Base-by-base conservation (phyloP, 441 rosid species). In the Euphorbia celastroides region DNA sequence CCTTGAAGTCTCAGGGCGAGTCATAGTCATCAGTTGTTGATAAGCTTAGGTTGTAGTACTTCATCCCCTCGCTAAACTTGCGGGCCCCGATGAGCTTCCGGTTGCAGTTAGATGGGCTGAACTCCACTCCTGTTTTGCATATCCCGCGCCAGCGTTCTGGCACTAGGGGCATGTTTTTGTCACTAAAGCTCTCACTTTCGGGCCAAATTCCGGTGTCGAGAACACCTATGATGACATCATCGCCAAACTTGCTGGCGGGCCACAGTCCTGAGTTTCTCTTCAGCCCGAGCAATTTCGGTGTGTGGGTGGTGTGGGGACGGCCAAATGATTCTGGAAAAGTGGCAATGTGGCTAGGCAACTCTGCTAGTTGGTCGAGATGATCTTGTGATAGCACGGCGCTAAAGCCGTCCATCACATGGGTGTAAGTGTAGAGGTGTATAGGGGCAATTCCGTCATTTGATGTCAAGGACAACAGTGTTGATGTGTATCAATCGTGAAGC, bases 191-290 rank as follows among this genome's bases (percentile, higher is more conserved):
- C 23, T 88, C 75, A 1, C 92, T 71, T 66, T 88, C 90, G 0
- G 97, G 97, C 90, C 88, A 85, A 22, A 92, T 77, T 9, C 93
- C 93, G 5, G 92, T 83, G 48, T 88, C 92, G 30, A 92, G 77
- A 5, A 88, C 86, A 2, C 93, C 89, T 31, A 86, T 74, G 36
- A 92, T 82, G 5, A 90, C 79, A 66, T 92, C 96, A 36, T 82
- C 83, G 19, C 97, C 98, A 51, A 83, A 90, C 64, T 80, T 75
- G 57, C 90, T 81, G 13, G 84, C 81, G 0, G 91, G 86, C 97
- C 96, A 90, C 41, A 88, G 77, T 5, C 95, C 90, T 0, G 68
- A 79, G 46, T 84, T 83, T 60, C 79, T 88, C 6, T 78, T 78
- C 31, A 89, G 77, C 3, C 93, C 90, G 0, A 92, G 80, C 67